Evolutionary conservation across 257 asterid genomes (phyloP).

Genomic region (Solanum tarapatanum): DNA sequence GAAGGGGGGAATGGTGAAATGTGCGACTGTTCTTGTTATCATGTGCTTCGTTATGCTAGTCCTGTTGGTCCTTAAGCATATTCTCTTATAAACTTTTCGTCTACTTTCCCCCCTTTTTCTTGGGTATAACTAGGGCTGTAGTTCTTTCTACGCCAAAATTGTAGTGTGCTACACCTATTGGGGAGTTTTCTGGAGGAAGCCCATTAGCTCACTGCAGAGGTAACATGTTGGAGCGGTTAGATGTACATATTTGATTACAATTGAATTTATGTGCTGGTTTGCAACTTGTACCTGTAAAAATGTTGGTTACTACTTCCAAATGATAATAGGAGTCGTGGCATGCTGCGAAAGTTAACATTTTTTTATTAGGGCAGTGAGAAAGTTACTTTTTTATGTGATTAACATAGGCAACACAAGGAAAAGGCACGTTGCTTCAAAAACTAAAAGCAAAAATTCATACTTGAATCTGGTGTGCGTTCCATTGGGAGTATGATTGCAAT

Average conservation of each 20-base stretch:
- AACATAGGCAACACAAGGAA: not conserved
- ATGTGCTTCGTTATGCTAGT: slow-evolving; percentile 2
- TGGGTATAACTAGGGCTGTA: not conserved
- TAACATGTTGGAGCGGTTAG: not conserved
- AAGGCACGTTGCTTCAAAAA: not conserved
- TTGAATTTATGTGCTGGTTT: not conserved
- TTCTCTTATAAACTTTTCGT: not conserved
- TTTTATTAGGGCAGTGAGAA: not conserved
- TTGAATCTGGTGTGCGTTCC: not conserved
- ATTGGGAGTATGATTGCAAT: not conserved
- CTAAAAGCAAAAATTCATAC: not conserved
- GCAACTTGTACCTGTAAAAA: not conserved
- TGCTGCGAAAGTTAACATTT: not conserved
- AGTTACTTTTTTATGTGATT: not conserved
- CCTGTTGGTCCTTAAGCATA: slow-evolving; percentile 2
- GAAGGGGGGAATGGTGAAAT: slow-evolving; percentile 4
- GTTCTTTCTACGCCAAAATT: not conserved
- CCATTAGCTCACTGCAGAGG: not conserved
- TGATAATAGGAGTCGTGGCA: not conserved
- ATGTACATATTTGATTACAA: not conserved
- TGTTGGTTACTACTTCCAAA: not conserved
- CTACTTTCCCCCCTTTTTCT: not conserved
- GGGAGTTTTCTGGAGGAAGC: not conserved
- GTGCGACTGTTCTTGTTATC: slow-evolving; percentile 3
- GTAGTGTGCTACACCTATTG: not conserved